Evolutionary conservation across 1,284 basidiomycete species (phyloP).

Genomic region (Meira miltonrushii): DNA sequence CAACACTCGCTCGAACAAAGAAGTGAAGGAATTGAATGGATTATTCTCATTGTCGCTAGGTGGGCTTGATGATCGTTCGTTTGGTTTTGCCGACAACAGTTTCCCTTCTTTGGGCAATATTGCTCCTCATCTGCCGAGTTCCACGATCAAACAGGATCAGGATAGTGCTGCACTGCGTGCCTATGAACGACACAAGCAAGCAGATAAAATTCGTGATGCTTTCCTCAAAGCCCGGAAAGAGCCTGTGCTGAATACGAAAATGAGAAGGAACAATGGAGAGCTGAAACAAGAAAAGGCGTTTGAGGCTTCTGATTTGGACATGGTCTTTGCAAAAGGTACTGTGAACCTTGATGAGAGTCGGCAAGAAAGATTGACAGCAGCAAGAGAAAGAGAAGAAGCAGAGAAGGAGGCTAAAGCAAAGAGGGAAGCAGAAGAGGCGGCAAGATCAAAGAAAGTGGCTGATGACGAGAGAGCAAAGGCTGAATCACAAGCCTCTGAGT

Average conservation of each 20-base stretch:
- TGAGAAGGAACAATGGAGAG: not conserved
- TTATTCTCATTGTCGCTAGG: not conserved
- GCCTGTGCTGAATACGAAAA: not conserved
- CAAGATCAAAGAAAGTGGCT: not conserved
- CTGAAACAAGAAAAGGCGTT: constrained; percentile 20
- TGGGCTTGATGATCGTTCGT: not conserved
- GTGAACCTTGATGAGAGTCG: constrained; percentile 19
- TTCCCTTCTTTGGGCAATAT: constrained; percentile 18
- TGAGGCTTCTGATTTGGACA: constrained; percentile 31
- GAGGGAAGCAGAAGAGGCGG: not conserved
- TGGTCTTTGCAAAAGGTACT: constrained; percentile 39
- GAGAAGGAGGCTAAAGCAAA: not conserved
- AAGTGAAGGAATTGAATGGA: not conserved
- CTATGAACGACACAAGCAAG: no score
- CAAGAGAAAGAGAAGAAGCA: not conserved
- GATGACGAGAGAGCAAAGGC: not conserved
- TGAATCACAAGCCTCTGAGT: no score
- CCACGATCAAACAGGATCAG: constrained; percentile 18
- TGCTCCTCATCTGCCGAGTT: no score
- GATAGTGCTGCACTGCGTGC: constrained; percentile 14
- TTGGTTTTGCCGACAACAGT: constrained; percentile 14
- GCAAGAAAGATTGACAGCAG: constrained; percentile 10
- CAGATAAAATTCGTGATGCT: not conserved
- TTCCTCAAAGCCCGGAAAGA: not conserved
- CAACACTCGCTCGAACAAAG: not conserved